Evolutionary conservation across 139 green algal species (phyloP).

Genomic region (Ettlia oleoabundans): DNA sequence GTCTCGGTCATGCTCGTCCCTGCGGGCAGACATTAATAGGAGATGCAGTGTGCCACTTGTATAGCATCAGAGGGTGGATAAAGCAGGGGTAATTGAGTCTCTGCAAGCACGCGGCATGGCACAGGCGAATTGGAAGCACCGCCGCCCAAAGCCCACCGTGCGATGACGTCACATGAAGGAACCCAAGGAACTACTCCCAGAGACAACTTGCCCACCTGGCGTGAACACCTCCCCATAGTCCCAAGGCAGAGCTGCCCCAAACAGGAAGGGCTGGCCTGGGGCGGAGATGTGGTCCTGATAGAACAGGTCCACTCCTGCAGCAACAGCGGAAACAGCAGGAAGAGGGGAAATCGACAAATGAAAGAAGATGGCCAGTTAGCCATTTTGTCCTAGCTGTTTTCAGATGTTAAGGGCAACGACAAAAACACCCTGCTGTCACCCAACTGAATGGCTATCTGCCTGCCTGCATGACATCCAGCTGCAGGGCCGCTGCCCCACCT

Average conservation of each 20-base stretch:
- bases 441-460: too few species aligned
- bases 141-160: too few species aligned
- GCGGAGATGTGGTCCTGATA: slow-evolving; percentile 62
- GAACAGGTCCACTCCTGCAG: slow-evolving; percentile 70
- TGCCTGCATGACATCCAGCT: too few species aligned
- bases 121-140: too few species aligned
- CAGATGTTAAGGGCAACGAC: too few species aligned
- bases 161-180: too few species aligned
- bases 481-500: too few species aligned
- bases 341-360: not conserved
- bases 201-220: slow-evolving; percentile 35
- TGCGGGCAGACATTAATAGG: not conserved
- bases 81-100: not conserved
- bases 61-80: not conserved
- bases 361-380: too few species aligned
- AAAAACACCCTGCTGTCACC: too few species aligned
- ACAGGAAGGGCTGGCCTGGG: slow-evolving; percentile 39
- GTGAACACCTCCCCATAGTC: slow-evolving; percentile 54
- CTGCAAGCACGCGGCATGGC: too few species aligned
- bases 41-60: too few species aligned
- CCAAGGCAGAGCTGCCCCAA: slow-evolving; percentile 41
- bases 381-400: too few species aligned
- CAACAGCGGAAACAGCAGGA: not conserved
- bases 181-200: not conserved
- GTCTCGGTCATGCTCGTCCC: slow-evolving; percentile 49